phyloP scores from a whole-genome alignment of 306 rosid species.

The Cicer cuneatum region DNA sequence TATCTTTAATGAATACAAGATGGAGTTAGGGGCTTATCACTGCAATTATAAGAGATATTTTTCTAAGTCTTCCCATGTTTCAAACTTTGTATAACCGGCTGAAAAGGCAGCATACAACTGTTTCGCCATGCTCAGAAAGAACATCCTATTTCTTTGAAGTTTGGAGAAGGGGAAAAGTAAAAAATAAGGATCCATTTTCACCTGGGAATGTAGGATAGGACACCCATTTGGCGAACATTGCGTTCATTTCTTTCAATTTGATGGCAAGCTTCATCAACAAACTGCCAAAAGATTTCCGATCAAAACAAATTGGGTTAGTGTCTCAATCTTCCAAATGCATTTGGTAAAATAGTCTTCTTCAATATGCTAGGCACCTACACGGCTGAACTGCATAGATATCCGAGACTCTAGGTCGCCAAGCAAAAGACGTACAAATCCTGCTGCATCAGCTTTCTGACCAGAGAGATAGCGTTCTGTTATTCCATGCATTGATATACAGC shows the following conservation, averaged over 20 bases:
- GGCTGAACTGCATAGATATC: constrained; percentile 87
- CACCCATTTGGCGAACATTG: constrained; percentile 90
- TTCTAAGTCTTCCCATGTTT: constrained; percentile 4
- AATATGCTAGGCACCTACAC: constrained; percentile 63
- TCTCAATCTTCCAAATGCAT: constrained; percentile 37
- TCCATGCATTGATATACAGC: constrained; percentile 99
- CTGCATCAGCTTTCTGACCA: constrained; percentile 99
- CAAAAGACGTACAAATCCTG: constrained; percentile 97
- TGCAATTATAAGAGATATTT: constrained; percentile 19
- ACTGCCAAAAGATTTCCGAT: constrained; percentile 59
- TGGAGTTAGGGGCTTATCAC: constrained; percentile 24
- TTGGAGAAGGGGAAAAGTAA: constrained; percentile 4
- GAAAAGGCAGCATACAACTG: constrained; percentile 20
- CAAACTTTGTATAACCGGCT: constrained; percentile 12
- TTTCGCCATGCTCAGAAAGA: constrained; percentile 19
- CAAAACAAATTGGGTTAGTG: constrained; percentile 34
- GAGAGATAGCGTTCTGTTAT: constrained; percentile 97
- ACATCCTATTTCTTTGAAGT: constrained; percentile 33
- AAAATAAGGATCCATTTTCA: constrained; percentile 46
- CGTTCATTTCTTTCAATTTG: constrained; percentile 98
- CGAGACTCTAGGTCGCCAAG: constrained; percentile 93
- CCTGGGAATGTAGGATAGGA: constrained; percentile 93
- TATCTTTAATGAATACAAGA: constrained; percentile 22
- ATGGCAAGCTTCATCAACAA: constrained; percentile 99
- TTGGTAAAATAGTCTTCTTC: constrained; percentile 27